Percentiles rank a stretch among this genome's conserved stretches.
These are phyloP conservation scores for Filobasidium wieringae DNA, from an alignment of 768 basidiomycete species.

Conservation along the genomic window DNA sequence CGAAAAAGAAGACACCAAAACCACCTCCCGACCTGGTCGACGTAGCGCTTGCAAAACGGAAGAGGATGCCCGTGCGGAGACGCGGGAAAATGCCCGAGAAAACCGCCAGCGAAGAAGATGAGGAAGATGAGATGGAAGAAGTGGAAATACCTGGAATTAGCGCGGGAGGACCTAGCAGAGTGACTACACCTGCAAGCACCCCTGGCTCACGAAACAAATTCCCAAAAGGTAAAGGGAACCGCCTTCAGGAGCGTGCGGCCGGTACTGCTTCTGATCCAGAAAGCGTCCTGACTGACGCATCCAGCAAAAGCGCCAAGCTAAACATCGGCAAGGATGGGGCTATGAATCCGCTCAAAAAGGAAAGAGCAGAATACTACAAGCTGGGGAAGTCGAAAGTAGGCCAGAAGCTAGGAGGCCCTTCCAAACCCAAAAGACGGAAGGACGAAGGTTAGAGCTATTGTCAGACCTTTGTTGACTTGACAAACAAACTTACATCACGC, in stretches of 20 bases:
- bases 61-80: neutral
- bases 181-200: too few species aligned
- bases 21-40: neutral
- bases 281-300: neutral
- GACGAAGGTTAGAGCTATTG: constrained; percentile 13
- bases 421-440: constrained; percentile 19
- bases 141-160: constrained; percentile 27
- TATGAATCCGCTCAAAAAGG: constrained; percentile 1
- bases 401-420: constrained; percentile 39
- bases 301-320: neutral
- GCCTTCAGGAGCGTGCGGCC: too few species aligned
- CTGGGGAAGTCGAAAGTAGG: constrained; percentile 49
- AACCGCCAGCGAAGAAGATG: constrained; percentile 24
- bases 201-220: too few species aligned
- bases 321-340: neutral
- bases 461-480: neutral
- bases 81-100: constrained; percentile 22
- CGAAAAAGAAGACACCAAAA: neutral
- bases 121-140: constrained; percentile 28
- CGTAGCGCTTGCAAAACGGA: neutral
- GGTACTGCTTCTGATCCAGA: neutral
- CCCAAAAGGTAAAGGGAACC: too few species aligned
- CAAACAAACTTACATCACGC: neutral
- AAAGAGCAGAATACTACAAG: constrained; percentile 2
- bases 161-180: too few species aligned